phyloP scores from a whole-genome alignment of 805 yeast genomes.

The Ogataea ramenticola region DNA sequence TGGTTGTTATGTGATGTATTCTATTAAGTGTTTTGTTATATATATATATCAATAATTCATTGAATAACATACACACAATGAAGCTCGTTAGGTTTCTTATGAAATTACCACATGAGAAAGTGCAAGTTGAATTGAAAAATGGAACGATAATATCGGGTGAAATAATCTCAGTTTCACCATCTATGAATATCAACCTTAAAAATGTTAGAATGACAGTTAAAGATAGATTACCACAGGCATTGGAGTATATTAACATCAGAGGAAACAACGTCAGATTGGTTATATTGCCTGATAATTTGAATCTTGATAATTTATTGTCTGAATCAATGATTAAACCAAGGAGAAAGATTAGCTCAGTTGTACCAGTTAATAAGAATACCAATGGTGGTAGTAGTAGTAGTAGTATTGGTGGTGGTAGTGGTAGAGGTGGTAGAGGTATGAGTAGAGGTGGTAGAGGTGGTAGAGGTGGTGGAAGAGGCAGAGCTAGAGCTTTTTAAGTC shows the following conservation, averaged over 20 bases:
- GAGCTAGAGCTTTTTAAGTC: constrained; percentile 1
- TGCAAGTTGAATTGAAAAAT: constrained; percentile 85
- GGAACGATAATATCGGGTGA: constrained; percentile 86
- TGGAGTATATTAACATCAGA: constrained; percentile 77
- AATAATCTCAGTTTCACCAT: constrained; percentile 75
- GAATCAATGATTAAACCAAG: constrained; percentile 37
- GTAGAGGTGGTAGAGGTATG: constrained; percentile 18
- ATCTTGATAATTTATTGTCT: constrained; percentile 56
- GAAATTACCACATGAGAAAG: constrained; percentile 80
- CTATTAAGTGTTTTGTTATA: too few relatives aligned
- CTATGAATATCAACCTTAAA: constrained; percentile 80
- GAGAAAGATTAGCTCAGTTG: constrained; percentile 27
- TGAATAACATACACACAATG: constrained; percentile 29
- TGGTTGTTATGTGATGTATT: too few relatives aligned
- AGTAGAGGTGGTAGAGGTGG: constrained; percentile 26
- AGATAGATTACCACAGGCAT: constrained; percentile 57
- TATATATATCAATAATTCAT: too few relatives aligned
- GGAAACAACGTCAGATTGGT: constrained; percentile 86
- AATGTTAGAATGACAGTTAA: constrained; percentile 74
- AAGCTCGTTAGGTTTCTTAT: constrained; percentile 71
- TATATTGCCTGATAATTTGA: constrained; percentile 77
- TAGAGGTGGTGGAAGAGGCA: constrained; percentile 2
- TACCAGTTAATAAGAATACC: neutral
- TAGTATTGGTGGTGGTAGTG: neutral
- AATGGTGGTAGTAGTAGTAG: constrained; percentile 1